Conservation (phyloP, 805 yeast species). For the Vanderwaltozyma verrucispora region DNA sequence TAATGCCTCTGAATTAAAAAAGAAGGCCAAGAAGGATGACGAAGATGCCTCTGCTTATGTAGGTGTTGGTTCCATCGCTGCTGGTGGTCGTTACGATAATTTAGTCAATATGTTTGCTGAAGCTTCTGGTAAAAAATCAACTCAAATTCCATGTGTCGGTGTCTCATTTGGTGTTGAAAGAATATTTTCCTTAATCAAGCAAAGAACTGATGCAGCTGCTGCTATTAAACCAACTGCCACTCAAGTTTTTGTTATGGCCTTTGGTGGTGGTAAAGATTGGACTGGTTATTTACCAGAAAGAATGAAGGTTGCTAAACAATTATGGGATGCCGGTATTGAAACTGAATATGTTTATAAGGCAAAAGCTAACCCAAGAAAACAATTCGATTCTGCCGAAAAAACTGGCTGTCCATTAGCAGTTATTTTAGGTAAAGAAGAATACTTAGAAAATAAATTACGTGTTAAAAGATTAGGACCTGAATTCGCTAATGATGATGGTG, state of each 20-base stretch:
- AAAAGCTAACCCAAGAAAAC: conserved; percentile 91
- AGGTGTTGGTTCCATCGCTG: conserved; percentile 97
- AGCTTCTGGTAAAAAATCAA: conserved; percentile 66
- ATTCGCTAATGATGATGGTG: conserved; percentile 81
- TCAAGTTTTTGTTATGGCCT: conserved; percentile 93
- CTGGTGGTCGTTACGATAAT: conserved; percentile 97
- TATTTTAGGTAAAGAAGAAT: conserved; percentile 93
- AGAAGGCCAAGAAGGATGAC: conserved; percentile 40
- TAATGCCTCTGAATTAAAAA: conserved; percentile 59
- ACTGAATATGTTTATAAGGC: conserved; percentile 87
- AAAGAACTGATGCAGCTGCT: conserved; percentile 53
- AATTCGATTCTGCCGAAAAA: conserved; percentile 96
- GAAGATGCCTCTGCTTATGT: conserved; percentile 95
- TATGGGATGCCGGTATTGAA: conserved; percentile 86
- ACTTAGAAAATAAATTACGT: conserved; percentile 61
- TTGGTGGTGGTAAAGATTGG: conserved; percentile 98
- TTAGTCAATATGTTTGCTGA: conserved; percentile 92
- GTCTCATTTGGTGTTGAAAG: conserved; percentile 96
- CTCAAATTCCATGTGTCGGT: conserved; percentile 93
- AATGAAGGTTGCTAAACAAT: conserved; percentile 69
- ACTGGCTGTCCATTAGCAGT: conserved; percentile 85
- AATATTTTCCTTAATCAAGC: conserved; percentile 78
- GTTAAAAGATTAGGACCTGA: conserved; percentile 86
- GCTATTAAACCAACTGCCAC: conserved; percentile 74
- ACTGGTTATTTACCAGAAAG: conserved; percentile 85